Evolutionary conservation across 2,329 filamentous ascomycete species (phyloP).

Genomic region (Aspergillus tubingensis): DNA sequence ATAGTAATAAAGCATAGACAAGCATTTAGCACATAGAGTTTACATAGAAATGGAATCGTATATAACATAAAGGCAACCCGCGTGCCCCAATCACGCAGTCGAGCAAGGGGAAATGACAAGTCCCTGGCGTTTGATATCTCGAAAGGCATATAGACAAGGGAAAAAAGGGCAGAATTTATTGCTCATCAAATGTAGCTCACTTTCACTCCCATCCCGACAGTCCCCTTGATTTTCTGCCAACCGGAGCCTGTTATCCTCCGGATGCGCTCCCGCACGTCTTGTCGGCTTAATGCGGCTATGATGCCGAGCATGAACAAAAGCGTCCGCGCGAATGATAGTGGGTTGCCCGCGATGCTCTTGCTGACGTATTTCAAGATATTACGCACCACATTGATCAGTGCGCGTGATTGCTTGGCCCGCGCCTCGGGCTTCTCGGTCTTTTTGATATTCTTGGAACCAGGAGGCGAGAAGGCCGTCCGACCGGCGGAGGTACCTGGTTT

Average conservation of each 20-base stretch:
- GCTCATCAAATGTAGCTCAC: conserved; percentile 82
- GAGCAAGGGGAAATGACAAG: background rate
- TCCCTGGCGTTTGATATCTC: background rate
- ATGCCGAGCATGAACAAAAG: conserved; percentile 80
- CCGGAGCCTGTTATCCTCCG: conserved; percentile 66
- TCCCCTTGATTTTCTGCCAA: conserved; percentile 80
- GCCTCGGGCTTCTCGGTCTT: conserved; percentile 40
- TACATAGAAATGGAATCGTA: conserved; percentile 15
- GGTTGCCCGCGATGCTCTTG: conserved; percentile 56
- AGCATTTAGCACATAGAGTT: conserved; percentile 8
- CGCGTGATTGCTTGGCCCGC: conserved; percentile 41
- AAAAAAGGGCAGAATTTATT: background rate
- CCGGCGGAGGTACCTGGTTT: conserved; percentile 28
- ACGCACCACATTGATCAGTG: conserved; percentile 50
- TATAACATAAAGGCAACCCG: conserved; percentile 4
- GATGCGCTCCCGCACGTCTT: conserved; percentile 73
- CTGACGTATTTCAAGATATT: conserved; percentile 54
- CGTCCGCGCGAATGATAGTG: conserved; percentile 60
- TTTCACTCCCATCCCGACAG: conserved; percentile 94
- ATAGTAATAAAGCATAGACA: background rate
- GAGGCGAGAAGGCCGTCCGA: conserved; percentile 35
- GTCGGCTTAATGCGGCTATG: conserved; percentile 71
- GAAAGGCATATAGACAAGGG: background rate
- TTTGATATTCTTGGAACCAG: conserved; percentile 39
- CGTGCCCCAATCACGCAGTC: background rate